Evolutionary conservation across 177 flowering plant genomes (phyloP).

Genomic region (Tripterygium wilfordii): DNA sequence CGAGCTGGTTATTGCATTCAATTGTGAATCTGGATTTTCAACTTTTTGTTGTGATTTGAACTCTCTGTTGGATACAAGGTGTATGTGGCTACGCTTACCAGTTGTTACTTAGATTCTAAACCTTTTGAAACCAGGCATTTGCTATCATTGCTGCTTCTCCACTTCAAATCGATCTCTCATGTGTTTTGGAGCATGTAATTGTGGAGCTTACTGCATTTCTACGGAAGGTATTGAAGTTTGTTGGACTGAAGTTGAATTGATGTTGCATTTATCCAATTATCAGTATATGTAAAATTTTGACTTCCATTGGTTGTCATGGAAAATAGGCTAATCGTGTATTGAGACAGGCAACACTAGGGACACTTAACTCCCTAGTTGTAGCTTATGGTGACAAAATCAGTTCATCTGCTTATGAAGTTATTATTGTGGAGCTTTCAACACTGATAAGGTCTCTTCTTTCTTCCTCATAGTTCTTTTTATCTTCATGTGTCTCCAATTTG

Average conservation of each 20-base stretch:
- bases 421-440: conserved; percentile 83
- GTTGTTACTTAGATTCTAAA: neutral
- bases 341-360: conserved; percentile 94
- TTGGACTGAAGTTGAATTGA: neutral
- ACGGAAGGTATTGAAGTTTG: conserved; percentile 42
- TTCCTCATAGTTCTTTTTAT: neutral
- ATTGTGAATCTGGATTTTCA: neutral
- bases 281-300: neutral
- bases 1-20: no score
- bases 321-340: conserved; percentile 86
- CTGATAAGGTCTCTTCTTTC: conserved; percentile 66
- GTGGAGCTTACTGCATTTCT: conserved; percentile 86
- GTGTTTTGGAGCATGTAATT: conserved; percentile 83
- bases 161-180: conserved; percentile 74
- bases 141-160: conserved; percentile 91
- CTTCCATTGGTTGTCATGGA: conserved; percentile 5
- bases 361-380: conserved; percentile 76
- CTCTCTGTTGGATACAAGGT: neutral
- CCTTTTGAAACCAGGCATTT: conserved; percentile 64
- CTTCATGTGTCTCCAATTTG: no score
- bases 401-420: conserved; percentile 86
- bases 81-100: neutral
- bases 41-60: neutral
- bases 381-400: conserved; percentile 94
- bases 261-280: neutral